Base-by-base conservation (phyloP, 2,329 filamentous ascomycete genomes). In the Ploettnerulaceae sp. region DNA sequence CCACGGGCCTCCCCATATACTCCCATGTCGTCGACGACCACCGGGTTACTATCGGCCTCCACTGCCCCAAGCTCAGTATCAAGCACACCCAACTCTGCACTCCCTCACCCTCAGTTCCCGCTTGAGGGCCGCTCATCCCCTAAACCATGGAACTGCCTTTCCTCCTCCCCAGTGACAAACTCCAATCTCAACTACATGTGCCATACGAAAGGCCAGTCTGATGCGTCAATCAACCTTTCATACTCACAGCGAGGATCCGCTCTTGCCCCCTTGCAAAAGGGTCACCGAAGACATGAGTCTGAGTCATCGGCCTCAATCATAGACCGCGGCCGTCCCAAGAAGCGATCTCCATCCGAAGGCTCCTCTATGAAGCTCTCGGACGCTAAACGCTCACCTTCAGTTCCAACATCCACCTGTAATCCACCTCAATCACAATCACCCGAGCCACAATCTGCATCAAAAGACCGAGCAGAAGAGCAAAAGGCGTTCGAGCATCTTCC, bases 401-500 rank as follows among this genome's bases (percentile, higher is more conserved):
- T 39, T 5, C 34, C 38, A 22, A 34, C 24, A 2, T 22, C 36
- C 26, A 32, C 21, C 36, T 36, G 3, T 26, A 15, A 8, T 33
- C 17, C 41, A 34, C 21, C 12, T 21, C 42, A 36, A 31, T 2
- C 24, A 22, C 37, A 14, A n/a, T 5, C 21, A 17, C 11, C 26
- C n/a, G 18, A 26, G 24, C n/a, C 29, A 12, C 8, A 7, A 14
- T 39, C 38, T 14, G 15, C 3, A 29, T 38, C 35, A 18, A 38
- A 36, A 26, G 37, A 40, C 26, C 42, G 37, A 17, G 46, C 50
- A 1, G 67, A 71, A 2, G 79, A 82, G 57, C 71, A 76, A 38
- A 70, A 70, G 20, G 77, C 76, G 0, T 82, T 82, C 49, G 77
- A 82, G 59, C 67, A 71, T 37, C 68, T 85, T n/a, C 82, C 81